Conservation (phyloP, 2,329 filamentous ascomycete genomes). For the Cladosporium phlei region DNA sequence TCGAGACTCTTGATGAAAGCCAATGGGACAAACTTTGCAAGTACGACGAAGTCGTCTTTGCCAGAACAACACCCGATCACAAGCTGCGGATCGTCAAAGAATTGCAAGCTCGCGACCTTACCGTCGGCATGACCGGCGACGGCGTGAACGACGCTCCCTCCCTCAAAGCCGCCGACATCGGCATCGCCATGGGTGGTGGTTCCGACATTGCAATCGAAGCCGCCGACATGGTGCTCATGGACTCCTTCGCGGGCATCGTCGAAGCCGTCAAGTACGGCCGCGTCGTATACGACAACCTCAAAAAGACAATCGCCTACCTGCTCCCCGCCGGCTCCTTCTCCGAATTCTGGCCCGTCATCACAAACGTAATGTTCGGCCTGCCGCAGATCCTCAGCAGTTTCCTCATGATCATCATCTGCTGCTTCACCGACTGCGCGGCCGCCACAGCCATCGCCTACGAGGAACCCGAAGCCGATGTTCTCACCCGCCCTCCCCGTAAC, state of each 20-base stretch:
- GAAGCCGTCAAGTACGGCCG: constrained; percentile 68
- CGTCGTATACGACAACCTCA: constrained; percentile 74
- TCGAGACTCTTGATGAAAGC: constrained; percentile 59
- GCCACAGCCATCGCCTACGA: constrained; percentile 73
- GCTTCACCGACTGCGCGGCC: constrained; percentile 71
- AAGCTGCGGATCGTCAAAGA: constrained; percentile 76
- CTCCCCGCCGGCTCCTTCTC: constrained; percentile 69
- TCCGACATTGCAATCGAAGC: constrained; percentile 60
- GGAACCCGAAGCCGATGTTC: constrained; percentile 68
- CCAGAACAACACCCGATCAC: constrained; percentile 71
- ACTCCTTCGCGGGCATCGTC: constrained; percentile 67
- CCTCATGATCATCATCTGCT: constrained; percentile 58
- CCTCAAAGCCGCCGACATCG: constrained; percentile 55
- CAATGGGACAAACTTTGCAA: constrained; percentile 64
- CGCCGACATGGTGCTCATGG: constrained; percentile 59
- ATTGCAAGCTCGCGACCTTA: constrained; percentile 58
- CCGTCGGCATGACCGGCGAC: constrained; percentile 52
- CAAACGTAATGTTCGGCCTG: constrained; percentile 66
- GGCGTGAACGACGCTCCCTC: constrained; percentile 50
- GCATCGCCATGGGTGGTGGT: constrained; percentile 55
- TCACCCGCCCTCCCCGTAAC: constrained; percentile 63
- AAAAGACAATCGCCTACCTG: constrained; percentile 71
- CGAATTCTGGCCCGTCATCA: constrained; percentile 72
- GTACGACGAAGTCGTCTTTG: constrained; percentile 72
- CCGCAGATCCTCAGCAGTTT: constrained; percentile 70